These are phyloP conservation scores for Amanita thiersii DNA, from an alignment of 768 basidiomycete species.

Conservation along the genomic window DNA sequence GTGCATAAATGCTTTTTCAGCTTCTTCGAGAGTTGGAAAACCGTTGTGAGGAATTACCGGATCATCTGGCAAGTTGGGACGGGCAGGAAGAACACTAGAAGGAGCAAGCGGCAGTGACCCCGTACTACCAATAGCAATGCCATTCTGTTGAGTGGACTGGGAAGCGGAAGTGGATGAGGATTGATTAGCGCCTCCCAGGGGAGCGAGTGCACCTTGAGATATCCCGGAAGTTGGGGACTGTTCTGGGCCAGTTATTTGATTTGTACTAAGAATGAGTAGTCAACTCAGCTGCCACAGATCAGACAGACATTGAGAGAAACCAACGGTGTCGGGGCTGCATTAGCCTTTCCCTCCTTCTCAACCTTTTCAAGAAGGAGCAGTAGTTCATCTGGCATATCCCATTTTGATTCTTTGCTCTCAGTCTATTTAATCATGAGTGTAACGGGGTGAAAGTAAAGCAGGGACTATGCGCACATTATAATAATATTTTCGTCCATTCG, in stretches of 20 bases:
- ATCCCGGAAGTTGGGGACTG: conserved; percentile 33
- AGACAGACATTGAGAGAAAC: conserved; percentile 3
- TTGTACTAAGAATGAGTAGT: conserved; percentile 16
- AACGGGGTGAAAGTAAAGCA: background rate
- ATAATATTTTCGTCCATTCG: conserved; percentile 86
- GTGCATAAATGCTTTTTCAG: conserved; percentile 91
- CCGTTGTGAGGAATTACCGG: conserved; percentile 88
- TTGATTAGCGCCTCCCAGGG: conserved; percentile 43
- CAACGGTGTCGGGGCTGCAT: conserved; percentile 19
- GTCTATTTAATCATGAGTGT: conserved; percentile 37
- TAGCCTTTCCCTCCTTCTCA: conserved; percentile 58
- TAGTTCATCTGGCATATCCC: conserved; percentile 96
- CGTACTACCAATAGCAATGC: conserved; percentile 45
- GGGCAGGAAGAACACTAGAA: conserved; percentile 55
- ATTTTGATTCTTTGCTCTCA: conserved; percentile 88
- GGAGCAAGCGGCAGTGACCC: conserved; percentile 52
- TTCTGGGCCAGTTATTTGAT: conserved; percentile 30
- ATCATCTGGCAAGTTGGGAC: conserved; percentile 79
- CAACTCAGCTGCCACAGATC: background rate
- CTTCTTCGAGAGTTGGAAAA: conserved; percentile 79
- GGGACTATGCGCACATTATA: conserved; percentile 53
- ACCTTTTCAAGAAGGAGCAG: conserved; percentile 78
- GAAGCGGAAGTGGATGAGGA: conserved; percentile 43
- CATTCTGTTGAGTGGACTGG: conserved; percentile 41
- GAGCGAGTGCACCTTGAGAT: conserved; percentile 46